Conservation (phyloP, 495 filamentous ascomycete species). For the Aspergillus olivimuriae region DNA sequence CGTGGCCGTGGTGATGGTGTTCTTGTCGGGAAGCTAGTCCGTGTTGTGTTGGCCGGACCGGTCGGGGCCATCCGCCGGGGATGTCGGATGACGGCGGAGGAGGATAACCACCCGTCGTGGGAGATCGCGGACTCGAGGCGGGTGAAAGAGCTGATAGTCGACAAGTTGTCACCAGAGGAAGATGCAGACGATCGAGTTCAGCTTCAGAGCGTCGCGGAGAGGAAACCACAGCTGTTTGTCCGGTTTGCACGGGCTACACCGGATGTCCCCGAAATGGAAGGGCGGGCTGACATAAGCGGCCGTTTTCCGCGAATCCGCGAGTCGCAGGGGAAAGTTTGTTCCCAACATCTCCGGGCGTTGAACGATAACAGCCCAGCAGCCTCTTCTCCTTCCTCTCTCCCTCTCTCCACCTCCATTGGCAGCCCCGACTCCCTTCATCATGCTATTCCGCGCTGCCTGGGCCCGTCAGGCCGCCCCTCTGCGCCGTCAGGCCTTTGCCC, state of each 20-base stretch:
- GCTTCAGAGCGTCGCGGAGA: background rate
- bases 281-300: constrained; percentile 26
- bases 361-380: constrained; percentile 15
- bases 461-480: constrained; percentile 45
- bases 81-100: too few species aligned
- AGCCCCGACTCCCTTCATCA: constrained; percentile 20
- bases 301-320: constrained; percentile 14
- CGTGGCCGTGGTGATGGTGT: too few species aligned
- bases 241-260: constrained; percentile 33
- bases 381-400: constrained; percentile 15
- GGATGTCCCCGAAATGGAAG: constrained; percentile 28
- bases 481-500: constrained; percentile 46
- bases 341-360: constrained; percentile 35
- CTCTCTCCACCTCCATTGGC: constrained; percentile 23
- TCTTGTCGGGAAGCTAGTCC: too few species aligned
- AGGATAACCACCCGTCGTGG: too few species aligned
- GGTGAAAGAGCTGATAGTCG: too few species aligned
- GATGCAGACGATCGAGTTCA: too few species aligned
- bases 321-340: constrained; percentile 32
- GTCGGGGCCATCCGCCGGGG: too few species aligned
- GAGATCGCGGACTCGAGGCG: too few species aligned
- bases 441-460: constrained; percentile 40
- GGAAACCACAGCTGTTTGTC: constrained; percentile 11
- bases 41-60: too few species aligned
- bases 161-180: too few species aligned